Base-by-base conservation (phyloP, 441 rosid species). In the Bruguiera hainesii region DNA sequence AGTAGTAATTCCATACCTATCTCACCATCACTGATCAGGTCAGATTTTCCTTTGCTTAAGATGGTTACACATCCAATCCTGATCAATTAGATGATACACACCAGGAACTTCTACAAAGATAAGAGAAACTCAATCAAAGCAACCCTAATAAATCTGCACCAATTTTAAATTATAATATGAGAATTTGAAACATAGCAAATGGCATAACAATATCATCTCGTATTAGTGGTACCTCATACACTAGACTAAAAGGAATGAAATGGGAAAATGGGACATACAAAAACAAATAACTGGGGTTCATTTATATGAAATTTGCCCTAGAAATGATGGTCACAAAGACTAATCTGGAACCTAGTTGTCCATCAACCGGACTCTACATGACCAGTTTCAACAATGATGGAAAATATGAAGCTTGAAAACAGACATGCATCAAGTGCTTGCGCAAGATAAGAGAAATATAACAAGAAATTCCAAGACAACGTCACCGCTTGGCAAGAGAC, bases 21-120 rank as follows among this genome's bases (percentile, higher is more conserved):
- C 73, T 87, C 81, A n/a, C 98, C 96, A 26, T 91, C 87, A 68
- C 88, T 87, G 65, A 94, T 79, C 70, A 94, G 83, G 76, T 89
- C 98, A 73, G 87, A 75, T 67, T 83, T 88, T 53, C 99, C 98
- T 84, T 94, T 94, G 82, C 79, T 78, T 52, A 88, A 77, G 81
- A 94, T 81, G 60, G 98, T 91, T 18, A 89, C 85, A 21, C 91
- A 84, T 58, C 97, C 99, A 50, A 94, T 81, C 87, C 99, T 91
- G 83, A 73, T 53, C 23, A 53, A 53, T 21, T 53, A 19, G 26
- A 53, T 5, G 15, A 20, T 53, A 53, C 57, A 53, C 19, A 67
- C 81, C 61, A 77, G 74, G 51, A 59, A 60, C 8, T 61, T 68
- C 37, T 53, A 28, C 11, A 63, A 61, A 23, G 55, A 26, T 20